A percentile compares a stretch with the other conserved stretches of the same genome.
Conservation (phyloP, 495 filamentous ascomycete genomes). For the Lophium mytilinum region DNA sequence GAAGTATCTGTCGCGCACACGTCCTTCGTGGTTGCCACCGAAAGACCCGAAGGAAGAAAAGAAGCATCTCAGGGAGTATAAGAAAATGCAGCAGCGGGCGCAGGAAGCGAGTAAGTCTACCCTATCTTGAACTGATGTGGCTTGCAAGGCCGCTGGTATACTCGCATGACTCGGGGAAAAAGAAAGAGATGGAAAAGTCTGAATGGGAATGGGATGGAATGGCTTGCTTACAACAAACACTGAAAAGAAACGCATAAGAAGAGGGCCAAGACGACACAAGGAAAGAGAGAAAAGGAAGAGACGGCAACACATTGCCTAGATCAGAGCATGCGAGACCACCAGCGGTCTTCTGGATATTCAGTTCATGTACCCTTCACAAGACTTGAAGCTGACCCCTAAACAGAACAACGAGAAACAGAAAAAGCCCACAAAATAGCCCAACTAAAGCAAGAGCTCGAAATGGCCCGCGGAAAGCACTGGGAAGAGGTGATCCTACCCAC, state of each 20-base stretch:
- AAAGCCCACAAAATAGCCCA: constrained; percentile 41
- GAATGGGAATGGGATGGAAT: constrained; percentile 1
- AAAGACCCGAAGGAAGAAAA: constrained; percentile 91
- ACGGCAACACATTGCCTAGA: too few relatives aligned
- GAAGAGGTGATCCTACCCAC: constrained; percentile 79
- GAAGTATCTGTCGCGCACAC: constrained; percentile 78
- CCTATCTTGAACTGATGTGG: not conserved
- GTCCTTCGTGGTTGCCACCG: constrained; percentile 91
- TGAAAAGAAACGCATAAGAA: too few relatives aligned
- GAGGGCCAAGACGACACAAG: too few relatives aligned
- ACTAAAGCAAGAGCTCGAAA: constrained; percentile 53
- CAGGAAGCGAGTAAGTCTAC: constrained; percentile 55
- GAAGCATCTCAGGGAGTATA: constrained; percentile 83
- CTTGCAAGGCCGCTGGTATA: not conserved
- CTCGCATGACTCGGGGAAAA: constrained; percentile 36
- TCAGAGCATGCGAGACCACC: too few relatives aligned
- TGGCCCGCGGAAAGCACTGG: constrained; percentile 65
- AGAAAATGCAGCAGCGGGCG: constrained; percentile 82
- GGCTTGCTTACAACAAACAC: too few relatives aligned
- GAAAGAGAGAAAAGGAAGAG: too few relatives aligned
- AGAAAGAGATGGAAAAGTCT: constrained; percentile 42
- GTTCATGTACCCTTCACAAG: too few relatives aligned
- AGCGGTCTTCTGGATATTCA: too few relatives aligned
- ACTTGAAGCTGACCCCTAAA: not conserved
- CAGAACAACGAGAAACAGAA: constrained; percentile 44